Percentiles rank a stretch among this genome's conserved stretches.
phyloP scores from a whole-genome alignment of 495 filamentous ascomycete genomes.

The Penicillium odoratum region DNA sequence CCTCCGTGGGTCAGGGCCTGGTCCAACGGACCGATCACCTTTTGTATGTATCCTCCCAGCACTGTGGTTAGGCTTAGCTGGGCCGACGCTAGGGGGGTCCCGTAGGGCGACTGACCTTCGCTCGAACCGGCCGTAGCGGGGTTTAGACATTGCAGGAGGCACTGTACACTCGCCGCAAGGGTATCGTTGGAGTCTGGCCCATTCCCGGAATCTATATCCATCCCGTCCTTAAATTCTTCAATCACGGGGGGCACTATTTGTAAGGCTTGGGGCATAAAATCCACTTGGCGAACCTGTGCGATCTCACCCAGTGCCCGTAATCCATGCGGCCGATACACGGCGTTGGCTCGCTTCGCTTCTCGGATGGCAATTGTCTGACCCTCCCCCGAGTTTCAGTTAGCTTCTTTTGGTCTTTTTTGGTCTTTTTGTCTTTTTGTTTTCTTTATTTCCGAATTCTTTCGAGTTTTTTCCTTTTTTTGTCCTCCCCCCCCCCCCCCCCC shows the following conservation, averaged over 20 bases:
- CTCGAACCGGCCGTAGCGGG: slow-evolving; percentile 26
- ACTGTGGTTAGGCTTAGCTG: slow-evolving; percentile 34
- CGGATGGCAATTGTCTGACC: slow-evolving; percentile 63
- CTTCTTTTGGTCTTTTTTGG: neutral
- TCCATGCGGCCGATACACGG: slow-evolving; percentile 73
- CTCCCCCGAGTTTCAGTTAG: slow-evolving; percentile 10
- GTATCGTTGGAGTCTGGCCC: slow-evolving; percentile 42
- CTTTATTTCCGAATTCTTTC: neutral
- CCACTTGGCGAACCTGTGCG: slow-evolving; percentile 59
- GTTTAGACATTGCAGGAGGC: slow-evolving; percentile 48
- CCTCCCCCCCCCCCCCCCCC: too few relatives aligned
- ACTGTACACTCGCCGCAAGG: slow-evolving; percentile 47
- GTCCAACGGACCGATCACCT: slow-evolving; percentile 33
- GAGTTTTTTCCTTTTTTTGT: too few relatives aligned
- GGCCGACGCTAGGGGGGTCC: slow-evolving; percentile 32
- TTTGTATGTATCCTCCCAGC: slow-evolving; percentile 33
- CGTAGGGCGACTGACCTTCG: slow-evolving; percentile 32
- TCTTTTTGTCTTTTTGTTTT: neutral
- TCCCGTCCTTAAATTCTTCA: slow-evolving; percentile 58
- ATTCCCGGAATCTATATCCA: slow-evolving; percentile 63
- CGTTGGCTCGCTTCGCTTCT: slow-evolving; percentile 89
- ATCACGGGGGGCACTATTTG: slow-evolving; percentile 60
- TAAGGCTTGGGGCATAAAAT: slow-evolving; percentile 67
- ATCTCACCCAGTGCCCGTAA: slow-evolving; percentile 72
- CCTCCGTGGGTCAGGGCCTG: slow-evolving; percentile 37